Conservation (phyloP, 1,284 basidiomycete species). For the Ganoderma lingzhi region DNA sequence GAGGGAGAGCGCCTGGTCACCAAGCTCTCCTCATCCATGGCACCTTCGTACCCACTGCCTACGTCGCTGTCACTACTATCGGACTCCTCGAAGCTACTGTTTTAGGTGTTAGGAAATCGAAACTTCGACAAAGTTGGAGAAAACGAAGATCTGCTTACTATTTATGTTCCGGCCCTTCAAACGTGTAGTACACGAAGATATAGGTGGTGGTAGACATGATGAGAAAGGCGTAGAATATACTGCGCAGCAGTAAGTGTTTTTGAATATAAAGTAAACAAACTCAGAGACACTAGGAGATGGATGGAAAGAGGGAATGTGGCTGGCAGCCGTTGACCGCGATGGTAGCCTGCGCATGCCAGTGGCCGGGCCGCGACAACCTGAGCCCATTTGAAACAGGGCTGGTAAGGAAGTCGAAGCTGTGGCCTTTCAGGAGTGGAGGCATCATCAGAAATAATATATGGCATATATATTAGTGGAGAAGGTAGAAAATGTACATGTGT, state of each 20-base stretch:
- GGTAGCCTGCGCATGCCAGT: background rate
- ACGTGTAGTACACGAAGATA: constrained; percentile 2
- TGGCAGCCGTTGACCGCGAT: background rate
- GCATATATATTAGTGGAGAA: no score
- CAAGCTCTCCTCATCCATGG: background rate
- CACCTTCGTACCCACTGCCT: background rate
- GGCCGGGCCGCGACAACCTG: background rate
- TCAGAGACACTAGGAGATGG: background rate
- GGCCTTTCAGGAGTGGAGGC: background rate
- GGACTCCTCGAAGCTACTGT: background rate
- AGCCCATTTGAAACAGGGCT: background rate
- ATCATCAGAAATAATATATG: background rate
- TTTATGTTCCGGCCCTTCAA: background rate
- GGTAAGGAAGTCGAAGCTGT: no score
- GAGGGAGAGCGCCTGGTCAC: background rate
- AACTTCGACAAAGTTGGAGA: background rate
- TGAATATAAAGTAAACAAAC: background rate
- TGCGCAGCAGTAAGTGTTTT: background rate
- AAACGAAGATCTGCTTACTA: background rate
- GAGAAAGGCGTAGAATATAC: background rate
- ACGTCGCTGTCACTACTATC: background rate
- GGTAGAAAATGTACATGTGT: no score
- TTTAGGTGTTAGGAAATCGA: background rate
- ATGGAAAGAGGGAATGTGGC: background rate
- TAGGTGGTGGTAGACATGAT: background rate